Evolutionary conservation across 2,329 filamentous ascomycete species (phyloP).

Genomic region (Cadophora sp.): DNA sequence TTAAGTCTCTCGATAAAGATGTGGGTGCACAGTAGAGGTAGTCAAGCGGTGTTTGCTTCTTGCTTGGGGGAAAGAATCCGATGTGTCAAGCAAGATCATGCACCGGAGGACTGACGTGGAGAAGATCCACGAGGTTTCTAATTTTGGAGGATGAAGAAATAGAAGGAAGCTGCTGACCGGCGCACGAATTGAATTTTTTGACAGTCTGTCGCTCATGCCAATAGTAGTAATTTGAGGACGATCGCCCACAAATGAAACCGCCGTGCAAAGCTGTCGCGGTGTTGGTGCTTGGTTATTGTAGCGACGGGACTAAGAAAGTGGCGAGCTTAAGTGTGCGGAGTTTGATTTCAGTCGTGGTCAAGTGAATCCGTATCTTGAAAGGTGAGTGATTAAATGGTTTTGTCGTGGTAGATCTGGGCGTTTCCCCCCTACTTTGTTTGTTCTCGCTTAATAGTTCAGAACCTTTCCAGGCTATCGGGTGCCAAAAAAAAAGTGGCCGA

Average conservation of each 20-base stretch:
- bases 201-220: not conserved
- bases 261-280: not conserved
- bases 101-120: too few species aligned
- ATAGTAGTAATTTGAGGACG: not conserved
- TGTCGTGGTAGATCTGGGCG: too few species aligned
- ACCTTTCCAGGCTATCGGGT: too few species aligned
- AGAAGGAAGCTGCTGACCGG: too few species aligned
- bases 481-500: too few species aligned
- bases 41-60: too few species aligned
- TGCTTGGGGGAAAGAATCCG: too few species aligned
- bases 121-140: too few species aligned
- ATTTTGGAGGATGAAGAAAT: too few species aligned
- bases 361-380: not conserved
- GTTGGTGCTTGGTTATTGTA: not conserved
- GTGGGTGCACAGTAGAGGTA: too few species aligned
- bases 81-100: too few species aligned
- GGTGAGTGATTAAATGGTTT: not conserved
- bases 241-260: not conserved
- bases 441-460: not conserved
- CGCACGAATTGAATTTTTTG: not conserved
- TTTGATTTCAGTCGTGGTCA: not conserved
- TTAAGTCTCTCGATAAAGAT: too few species aligned
- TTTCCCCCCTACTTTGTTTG: not conserved
- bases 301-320: not conserved
- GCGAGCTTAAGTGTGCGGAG: not conserved